Evolutionary conservation across 345 rosid species (phyloP), one percentile per base, ranked within the genome.

Genomic region (Lepidium didymum): DNA sequence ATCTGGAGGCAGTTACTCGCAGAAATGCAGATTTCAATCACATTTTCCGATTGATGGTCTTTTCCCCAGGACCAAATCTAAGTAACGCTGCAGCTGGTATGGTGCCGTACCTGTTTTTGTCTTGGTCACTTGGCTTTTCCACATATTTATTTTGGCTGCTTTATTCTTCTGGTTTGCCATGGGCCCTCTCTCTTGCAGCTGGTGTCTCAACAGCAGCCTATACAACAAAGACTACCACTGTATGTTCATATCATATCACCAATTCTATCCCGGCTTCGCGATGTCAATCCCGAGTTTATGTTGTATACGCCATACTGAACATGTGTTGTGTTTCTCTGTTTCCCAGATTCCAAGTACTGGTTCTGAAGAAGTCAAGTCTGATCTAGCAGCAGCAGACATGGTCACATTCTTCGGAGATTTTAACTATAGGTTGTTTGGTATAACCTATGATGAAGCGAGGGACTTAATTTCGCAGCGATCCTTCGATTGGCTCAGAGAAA

Each of bases 401-500:
- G 79, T 91, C 12, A 81, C 88, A 67, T 94, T 94, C 70, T 75
- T 81, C 18, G 99, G 99, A 29, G 98, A 93, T 76, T 91, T 93
- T 71, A 93, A 93, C 77, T 93, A 91, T 67, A 78, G 98, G 51
- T 94, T 94, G 65, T 94, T 86, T 62, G 99, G 96, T 47, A 94
- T 94, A 79, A 75, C 92, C 68, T 94, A 90, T 50, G 99, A 94
- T 76, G 97, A 94, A 81, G 99, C 99, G 34, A 81, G 99, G 75
- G 99, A 94, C 78, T 83, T 91, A 52, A 92, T 94, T 36, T 94
- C 99, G 3, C 99, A 94, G 76, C 80, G 99, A 78, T 78, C 87
- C 76, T 91, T 94, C 18, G 99, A 94, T 67, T 91, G 97, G 99
- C 96, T 91, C 31, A 82, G 99, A 82, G 97, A 90, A 76, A 88